These are phyloP conservation scores for Ogataea neopini DNA, from an alignment of 805 yeast genomes.

Conservation along the genomic window DNA sequence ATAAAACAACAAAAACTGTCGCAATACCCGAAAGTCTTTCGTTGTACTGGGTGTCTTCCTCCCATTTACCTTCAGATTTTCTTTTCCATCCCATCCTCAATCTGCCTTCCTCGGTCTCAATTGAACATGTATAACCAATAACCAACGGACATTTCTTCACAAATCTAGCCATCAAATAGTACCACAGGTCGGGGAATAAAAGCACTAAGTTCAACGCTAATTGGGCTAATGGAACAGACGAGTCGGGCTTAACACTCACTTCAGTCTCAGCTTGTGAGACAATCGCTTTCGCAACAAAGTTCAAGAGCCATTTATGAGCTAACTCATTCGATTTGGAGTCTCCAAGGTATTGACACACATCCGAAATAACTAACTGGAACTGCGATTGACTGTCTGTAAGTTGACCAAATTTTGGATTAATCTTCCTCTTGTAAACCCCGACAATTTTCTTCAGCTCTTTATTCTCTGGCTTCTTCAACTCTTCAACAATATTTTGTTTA, in stretches of 20 bases:
- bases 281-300: slow-evolving; percentile 80
- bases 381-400: slow-evolving; percentile 72
- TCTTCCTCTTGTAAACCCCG: slow-evolving; percentile 65
- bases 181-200: slow-evolving; percentile 49
- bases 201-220: slow-evolving; percentile 57
- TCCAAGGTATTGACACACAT: slow-evolving; percentile 50
- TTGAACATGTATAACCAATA: slow-evolving; percentile 75
- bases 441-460: slow-evolving; percentile 50
- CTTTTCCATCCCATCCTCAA: slow-evolving; percentile 86
- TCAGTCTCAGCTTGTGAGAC: slow-evolving; percentile 94
- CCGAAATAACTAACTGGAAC: slow-evolving; percentile 49
- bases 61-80: slow-evolving; percentile 49
- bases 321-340: slow-evolving; percentile 49
- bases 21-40: slow-evolving; percentile 88
- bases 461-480: slow-evolving; percentile 43
- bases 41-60: slow-evolving; percentile 65
- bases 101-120: slow-evolving; percentile 83
- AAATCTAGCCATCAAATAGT: slow-evolving; percentile 71
- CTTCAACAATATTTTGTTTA: slow-evolving; percentile 57
- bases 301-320: slow-evolving; percentile 72
- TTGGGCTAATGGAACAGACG: slow-evolving; percentile 78
- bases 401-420: slow-evolving; percentile 92
- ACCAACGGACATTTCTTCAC: slow-evolving; percentile 89
- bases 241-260: slow-evolving; percentile 72
- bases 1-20: slow-evolving; percentile 75